Conservation (phyloP, 345 rosid species). For the Clarkia xantiana region DNA sequence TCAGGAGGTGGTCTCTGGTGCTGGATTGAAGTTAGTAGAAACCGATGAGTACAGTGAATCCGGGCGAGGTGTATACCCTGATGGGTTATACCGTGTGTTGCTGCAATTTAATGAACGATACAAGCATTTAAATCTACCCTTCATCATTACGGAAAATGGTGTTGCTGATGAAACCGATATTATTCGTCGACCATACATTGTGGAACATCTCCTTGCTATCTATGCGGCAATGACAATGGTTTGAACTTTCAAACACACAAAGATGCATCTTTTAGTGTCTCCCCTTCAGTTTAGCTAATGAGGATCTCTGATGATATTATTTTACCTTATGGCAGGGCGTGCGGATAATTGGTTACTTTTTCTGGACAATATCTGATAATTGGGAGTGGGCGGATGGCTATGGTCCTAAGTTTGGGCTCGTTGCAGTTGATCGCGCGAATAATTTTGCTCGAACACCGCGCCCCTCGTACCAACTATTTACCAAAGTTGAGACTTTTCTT, state of each 20-base stretch:
- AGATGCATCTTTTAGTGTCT: constrained; percentile 2
- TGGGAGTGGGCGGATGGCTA: constrained; percentile 99
- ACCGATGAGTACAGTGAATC: constrained; percentile 96
- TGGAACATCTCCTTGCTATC: constrained; percentile 81
- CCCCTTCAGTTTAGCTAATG: background rate
- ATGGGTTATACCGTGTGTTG: constrained; percentile 68
- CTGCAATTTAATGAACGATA: constrained; percentile 73
- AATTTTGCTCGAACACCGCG: constrained; percentile 55
- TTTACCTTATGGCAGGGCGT: constrained; percentile 44
- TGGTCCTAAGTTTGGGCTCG: constrained; percentile 96
- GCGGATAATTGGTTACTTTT: constrained; percentile 73
- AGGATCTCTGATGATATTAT: background rate
- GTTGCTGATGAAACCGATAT: constrained; percentile 77
- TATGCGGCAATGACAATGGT: constrained; percentile 80
- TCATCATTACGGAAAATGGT: constrained; percentile 80
- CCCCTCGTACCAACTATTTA: constrained; percentile 71
- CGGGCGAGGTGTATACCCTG: constrained; percentile 93
- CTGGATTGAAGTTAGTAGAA: constrained; percentile 77
- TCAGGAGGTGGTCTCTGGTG: constrained; percentile 78
- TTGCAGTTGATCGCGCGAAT: constrained; percentile 70
- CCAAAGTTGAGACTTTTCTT: constrained; percentile 34
- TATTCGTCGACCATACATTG: constrained; percentile 69
- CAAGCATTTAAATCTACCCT: constrained; percentile 63
- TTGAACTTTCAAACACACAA: constrained; percentile 14
- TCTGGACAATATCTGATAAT: constrained; percentile 95